Base-by-base conservation (phyloP, 192 early-diverging fungal genomes). In the Geranomyces michiganensis region DNA sequence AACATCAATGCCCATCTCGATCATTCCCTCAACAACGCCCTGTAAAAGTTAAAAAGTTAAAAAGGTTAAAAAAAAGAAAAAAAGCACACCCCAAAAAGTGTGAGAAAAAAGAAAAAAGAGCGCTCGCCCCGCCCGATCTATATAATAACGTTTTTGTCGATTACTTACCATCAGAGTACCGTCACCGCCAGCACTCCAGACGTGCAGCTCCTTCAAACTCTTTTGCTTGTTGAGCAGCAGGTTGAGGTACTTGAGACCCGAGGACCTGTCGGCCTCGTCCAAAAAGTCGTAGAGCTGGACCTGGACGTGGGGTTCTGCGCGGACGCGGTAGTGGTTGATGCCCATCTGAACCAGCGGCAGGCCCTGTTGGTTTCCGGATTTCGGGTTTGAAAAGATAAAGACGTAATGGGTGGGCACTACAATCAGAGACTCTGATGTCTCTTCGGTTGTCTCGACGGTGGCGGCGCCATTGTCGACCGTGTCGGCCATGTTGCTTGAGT, bases 331-430 rank as follows among this genome's bases (percentile, higher is more conserved):
- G 72, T 88, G 87, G 56, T 87, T 85, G 51, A 90, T 70, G 10
- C 82, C 78, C 76, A 92, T 76, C 44, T 85, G 68, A 58, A 88
- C 78, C 62, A 92, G 76, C 49, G 78, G 81, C 13, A 76, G 67
- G 0, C 90, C 90, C 33, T 90, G 85, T 68, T 86, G 88, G 76
- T 90, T 88, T 24, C 90, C 90, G 0, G 87, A 89, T 9, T 84
- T 71, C n/a, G 90, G 90, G 71, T 92, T 92, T 32, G 87, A 87
- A 73, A 92, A 92, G 26, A 92, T 92, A 67, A 92, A 90, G 27
- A 90, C 80, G 65, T 90, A 88, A 1, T 83, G 73, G 14, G 73
- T 81, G 2, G 90, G 88, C 32, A 67, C 47, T 48, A 73, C 64
- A 21, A 73, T 64, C 24, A 73, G 27, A 3, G 61, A 33, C 31